phyloP scores from a whole-genome alignment of 768 basidiomycete species.

The Rhizopogon roseolus region DNA sequence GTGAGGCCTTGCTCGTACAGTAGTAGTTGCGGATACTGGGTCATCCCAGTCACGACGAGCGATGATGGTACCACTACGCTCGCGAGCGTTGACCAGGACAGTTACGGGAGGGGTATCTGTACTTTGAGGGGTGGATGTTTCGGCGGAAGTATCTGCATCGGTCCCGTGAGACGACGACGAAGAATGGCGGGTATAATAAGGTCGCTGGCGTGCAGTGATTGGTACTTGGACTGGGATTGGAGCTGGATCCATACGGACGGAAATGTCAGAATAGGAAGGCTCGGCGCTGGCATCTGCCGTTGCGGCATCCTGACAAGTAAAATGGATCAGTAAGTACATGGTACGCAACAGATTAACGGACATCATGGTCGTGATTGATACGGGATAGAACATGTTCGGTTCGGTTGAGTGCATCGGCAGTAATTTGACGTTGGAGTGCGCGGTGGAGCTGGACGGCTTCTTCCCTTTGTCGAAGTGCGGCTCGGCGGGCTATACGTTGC shows the following conservation, averaged over 20 bases:
- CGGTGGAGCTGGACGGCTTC: conserved; percentile 54
- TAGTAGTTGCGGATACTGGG: conserved; percentile 13
- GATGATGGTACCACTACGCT: conserved; percentile 73
- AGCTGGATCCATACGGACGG: conserved; percentile 17
- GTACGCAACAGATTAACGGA: conserved; percentile 4
- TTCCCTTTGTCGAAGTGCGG: conserved; percentile 56
- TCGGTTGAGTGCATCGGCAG: conserved; percentile 24
- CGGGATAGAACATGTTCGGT: conserved; percentile 6
- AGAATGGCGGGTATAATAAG: conserved; percentile 14
- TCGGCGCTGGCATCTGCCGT: conserved; percentile 24
- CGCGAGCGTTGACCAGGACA: conserved; percentile 55
- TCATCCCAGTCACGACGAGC: conserved; percentile 61
- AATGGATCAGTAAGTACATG: neutral
- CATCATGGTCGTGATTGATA: conserved; percentile 16
- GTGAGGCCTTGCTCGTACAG: conserved; percentile 25
- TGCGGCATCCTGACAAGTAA: conserved; percentile 25
- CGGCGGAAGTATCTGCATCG: conserved; percentile 59
- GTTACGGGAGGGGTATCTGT: conserved; percentile 57
- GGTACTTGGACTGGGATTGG: conserved; percentile 11
- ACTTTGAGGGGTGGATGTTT: conserved; percentile 57
- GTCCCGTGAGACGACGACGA: conserved; percentile 33
- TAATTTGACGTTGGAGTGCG: conserved; percentile 51
- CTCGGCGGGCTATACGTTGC: conserved; percentile 59
- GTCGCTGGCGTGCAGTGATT: conserved; percentile 16
- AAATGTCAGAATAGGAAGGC: conserved; percentile 14